Percentiles rank a stretch among this genome's conserved stretches.
Conservation (phyloP, 2,329 filamentous ascomycete species). For the Beauveria caledonica region DNA sequence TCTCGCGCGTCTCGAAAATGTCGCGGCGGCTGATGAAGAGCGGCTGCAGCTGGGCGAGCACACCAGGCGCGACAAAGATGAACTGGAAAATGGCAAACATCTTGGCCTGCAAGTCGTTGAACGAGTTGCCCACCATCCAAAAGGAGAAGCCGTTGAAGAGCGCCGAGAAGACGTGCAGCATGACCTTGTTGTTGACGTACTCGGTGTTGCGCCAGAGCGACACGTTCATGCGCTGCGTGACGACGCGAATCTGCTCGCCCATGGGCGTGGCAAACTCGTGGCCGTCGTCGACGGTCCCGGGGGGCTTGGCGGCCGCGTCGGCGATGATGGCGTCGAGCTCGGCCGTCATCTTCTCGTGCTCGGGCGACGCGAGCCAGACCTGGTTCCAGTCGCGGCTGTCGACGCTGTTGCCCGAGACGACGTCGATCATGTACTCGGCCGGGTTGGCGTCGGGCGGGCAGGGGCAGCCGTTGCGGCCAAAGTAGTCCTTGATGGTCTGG, state of each 20-base stretch:
- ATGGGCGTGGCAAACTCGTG: slow-evolving; percentile 67
- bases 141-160: slow-evolving; percentile 56
- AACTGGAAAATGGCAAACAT: slow-evolving; percentile 56
- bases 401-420: slow-evolving; percentile 38
- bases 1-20: slow-evolving; percentile 51
- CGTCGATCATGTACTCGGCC: slow-evolving; percentile 67
- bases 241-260: slow-evolving; percentile 52
- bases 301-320: slow-evolving; percentile 40
- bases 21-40: slow-evolving; percentile 49
- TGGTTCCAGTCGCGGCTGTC: slow-evolving; percentile 55
- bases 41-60: slow-evolving; percentile 51
- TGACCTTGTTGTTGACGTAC: slow-evolving; percentile 57
- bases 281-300: slow-evolving; percentile 38
- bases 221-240: slow-evolving; percentile 53
- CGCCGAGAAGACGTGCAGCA: slow-evolving; percentile 44
- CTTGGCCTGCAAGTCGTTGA: slow-evolving; percentile 43
- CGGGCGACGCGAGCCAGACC: slow-evolving; percentile 58
- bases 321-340: slow-evolving; percentile 57
- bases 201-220: slow-evolving; percentile 59
- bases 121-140: slow-evolving; percentile 47
- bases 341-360: slow-evolving; percentile 45
- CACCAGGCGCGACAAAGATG: slow-evolving; percentile 52
- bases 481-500: slow-evolving; percentile 50
- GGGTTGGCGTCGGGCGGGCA: slow-evolving; percentile 58
- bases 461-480: slow-evolving; percentile 55